phyloP scores from a whole-genome alignment of 164 flowering plant genomes.

The Annona cherimola region DNA sequence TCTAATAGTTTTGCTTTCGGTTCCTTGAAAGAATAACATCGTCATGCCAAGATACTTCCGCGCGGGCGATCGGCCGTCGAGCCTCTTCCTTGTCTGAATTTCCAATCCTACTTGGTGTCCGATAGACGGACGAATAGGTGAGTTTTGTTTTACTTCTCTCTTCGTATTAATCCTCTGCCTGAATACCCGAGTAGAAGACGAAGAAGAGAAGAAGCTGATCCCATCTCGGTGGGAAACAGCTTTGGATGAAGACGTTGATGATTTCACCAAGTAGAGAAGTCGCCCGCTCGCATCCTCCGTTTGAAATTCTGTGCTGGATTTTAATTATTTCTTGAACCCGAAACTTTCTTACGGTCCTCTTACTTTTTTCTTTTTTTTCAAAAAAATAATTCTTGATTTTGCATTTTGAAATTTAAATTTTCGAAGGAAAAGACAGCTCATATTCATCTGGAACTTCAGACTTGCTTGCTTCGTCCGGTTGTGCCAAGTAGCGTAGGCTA shows the following conservation, averaged over 20 bases:
- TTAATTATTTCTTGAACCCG: background rate
- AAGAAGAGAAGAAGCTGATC: no score
- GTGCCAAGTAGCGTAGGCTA: constrained; percentile 1
- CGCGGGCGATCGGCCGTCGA: background rate
- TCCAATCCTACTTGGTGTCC: background rate
- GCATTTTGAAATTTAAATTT: background rate
- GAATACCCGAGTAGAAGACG: no score
- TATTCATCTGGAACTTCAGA: background rate
- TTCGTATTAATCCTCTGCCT: no score
- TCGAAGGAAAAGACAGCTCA: constrained; percentile 3
- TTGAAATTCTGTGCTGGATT: background rate
- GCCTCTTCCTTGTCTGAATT: background rate
- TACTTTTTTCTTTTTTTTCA: background rate
- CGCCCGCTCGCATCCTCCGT: background rate
- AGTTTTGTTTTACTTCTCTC: background rate
- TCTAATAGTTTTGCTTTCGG: background rate
- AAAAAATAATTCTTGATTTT: background rate
- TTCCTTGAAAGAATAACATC: background rate
- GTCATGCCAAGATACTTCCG: no score
- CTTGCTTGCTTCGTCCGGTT: background rate
- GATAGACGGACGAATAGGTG: background rate
- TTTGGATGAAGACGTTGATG: no score
- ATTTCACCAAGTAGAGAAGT: background rate
- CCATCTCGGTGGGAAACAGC: no score
- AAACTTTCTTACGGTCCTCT: background rate